A percentile compares a stretch with the other conserved stretches of the same genome.
These are phyloP conservation scores for Rhododendron simsii DNA, from an alignment of 148 eudicot genomes.

Conservation along the genomic window DNA sequence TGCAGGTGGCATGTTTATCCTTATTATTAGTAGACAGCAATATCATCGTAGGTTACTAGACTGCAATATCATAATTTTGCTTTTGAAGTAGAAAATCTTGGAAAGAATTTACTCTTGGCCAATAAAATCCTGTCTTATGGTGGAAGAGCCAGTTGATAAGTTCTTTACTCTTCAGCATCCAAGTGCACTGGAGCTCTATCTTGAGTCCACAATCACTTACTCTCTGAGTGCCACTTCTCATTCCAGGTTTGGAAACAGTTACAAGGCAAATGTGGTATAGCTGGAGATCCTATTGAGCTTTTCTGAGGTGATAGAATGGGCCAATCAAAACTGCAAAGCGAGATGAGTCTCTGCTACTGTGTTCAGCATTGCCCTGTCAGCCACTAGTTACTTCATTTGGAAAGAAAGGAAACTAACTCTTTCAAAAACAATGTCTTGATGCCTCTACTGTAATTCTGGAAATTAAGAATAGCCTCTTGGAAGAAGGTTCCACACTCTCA, in stretches of 20 bases:
- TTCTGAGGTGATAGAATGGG: neutral
- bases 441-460: neutral
- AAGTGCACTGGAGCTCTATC: neutral
- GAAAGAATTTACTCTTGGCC: neutral
- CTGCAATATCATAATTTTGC: neutral
- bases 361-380: neutral
- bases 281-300: neutral
- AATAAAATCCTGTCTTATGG: neutral
- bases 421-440: neutral
- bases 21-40: neutral
- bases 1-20: neutral
- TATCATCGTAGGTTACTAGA: neutral
- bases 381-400: neutral
- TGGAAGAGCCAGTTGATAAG: neutral
- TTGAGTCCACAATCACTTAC: neutral
- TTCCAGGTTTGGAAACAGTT: neutral
- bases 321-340: neutral
- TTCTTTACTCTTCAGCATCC: neutral
- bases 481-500: neutral
- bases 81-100: neutral
- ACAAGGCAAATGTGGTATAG: neutral
- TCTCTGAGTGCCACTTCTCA: neutral
- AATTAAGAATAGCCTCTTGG: neutral
- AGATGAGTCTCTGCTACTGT: neutral
- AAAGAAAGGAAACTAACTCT: neutral